These are phyloP conservation scores for Candida koratica DNA, from an alignment of 805 yeast species.

Conservation along the genomic window DNA sequence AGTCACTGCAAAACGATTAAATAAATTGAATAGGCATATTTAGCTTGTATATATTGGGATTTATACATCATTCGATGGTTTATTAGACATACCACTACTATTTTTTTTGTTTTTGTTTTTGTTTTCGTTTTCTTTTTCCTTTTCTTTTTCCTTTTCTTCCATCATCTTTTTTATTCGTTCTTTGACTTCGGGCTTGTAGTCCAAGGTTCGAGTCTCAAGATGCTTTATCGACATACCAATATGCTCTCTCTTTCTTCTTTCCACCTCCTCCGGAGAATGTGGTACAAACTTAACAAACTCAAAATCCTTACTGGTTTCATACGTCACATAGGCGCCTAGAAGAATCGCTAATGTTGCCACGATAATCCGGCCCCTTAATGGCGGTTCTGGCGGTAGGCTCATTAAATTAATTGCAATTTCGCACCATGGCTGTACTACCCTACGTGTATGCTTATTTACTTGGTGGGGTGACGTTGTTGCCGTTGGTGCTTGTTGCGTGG, in stretches of 20 bases:
- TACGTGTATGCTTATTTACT: constrained; percentile 51
- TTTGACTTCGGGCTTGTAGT: constrained; percentile 43
- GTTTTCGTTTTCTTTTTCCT: not conserved
- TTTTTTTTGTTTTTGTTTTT: not conserved
- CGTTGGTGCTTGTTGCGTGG: constrained; percentile 43
- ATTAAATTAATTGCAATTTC: constrained; percentile 1
- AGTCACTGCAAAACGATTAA: constrained; percentile 80
- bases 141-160: constrained; percentile 17
- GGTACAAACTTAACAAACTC: constrained; percentile 39
- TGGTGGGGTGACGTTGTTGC: constrained; percentile 83
- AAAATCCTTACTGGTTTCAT: constrained; percentile 36
- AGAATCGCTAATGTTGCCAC: constrained; percentile 35
- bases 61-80: too few relatives aligned
- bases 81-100: not conserved
- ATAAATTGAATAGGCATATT: constrained; percentile 59
- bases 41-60: constrained; percentile 13
- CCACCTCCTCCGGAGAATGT: constrained; percentile 36
- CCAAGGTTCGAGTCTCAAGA: constrained; percentile 35
- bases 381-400: constrained; percentile 25
- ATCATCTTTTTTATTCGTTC: constrained; percentile 24
- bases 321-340: constrained; percentile 31
- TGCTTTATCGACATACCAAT: constrained; percentile 27
- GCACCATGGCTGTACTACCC: constrained; percentile 13
- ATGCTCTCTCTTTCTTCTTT: constrained; percentile 31
- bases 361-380: constrained; percentile 29